Conservation (phyloP, 495 filamentous ascomycete species). For the Neurospora sp. region DNA sequence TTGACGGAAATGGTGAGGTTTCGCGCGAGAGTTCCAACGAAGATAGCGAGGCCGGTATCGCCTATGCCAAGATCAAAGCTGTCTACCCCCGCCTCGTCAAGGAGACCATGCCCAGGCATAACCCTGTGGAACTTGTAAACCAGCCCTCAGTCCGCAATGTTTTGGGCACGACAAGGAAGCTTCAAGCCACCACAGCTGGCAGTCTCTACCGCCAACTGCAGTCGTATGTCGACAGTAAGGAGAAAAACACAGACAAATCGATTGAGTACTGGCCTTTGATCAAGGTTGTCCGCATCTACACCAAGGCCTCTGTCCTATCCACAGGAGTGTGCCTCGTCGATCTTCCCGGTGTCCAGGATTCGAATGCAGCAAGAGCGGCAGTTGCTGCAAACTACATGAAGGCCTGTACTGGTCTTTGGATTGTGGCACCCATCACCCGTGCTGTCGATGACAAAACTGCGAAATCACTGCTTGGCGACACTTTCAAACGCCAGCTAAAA, state of each 20-base stretch:
- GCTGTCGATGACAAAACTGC: conserved; percentile 60
- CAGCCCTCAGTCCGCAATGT: conserved; percentile 29
- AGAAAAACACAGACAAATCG: conserved; percentile 20
- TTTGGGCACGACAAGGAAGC: conserved; percentile 38
- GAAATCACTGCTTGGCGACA: conserved; percentile 47
- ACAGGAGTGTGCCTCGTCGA: conserved; percentile 61
- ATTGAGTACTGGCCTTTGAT: conserved; percentile 60
- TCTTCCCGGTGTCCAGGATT: conserved; percentile 54
- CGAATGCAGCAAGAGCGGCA: conserved; percentile 52
- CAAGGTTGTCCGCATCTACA: conserved; percentile 50
- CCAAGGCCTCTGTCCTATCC: conserved; percentile 47
- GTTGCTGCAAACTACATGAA: conserved; percentile 56
- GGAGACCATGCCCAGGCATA: conserved; percentile 38
- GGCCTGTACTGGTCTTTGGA: conserved; percentile 43
- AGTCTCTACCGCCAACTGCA: conserved; percentile 23
- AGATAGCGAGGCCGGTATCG: conserved; percentile 46
- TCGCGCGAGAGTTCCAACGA: conserved; percentile 34
- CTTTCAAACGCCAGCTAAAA: conserved; percentile 53
- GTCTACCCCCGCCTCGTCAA: conserved; percentile 52
- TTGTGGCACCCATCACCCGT: conserved; percentile 55
- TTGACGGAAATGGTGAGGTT: conserved; percentile 32
- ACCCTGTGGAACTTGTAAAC: conserved; percentile 30
- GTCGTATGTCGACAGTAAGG: conserved; percentile 24
- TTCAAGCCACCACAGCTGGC: conserved; percentile 26
- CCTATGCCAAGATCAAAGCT: conserved; percentile 56